Conservation (phyloP, 495 filamentous ascomycete genomes). For the Haplographium delicatum region DNA sequence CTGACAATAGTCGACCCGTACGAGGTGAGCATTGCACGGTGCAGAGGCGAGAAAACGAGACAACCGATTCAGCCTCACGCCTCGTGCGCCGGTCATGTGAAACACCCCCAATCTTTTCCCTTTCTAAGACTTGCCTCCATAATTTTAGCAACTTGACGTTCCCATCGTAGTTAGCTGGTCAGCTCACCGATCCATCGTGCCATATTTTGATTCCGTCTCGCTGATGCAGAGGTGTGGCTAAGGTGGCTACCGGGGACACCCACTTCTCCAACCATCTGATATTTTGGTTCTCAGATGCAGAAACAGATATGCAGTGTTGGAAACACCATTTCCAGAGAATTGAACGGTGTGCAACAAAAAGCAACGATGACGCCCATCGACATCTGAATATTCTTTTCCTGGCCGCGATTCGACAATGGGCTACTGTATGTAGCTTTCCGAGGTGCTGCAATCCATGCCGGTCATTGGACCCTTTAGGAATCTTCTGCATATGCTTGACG, state of each 20-base stretch:
- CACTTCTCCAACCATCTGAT: conserved; percentile 4
- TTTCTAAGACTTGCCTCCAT: too few species aligned
- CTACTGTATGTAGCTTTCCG: conserved; percentile 4
- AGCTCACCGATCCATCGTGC: conserved; percentile 1
- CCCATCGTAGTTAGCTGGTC: conserved; percentile 4
- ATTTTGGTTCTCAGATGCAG: not conserved
- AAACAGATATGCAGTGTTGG: not conserved
- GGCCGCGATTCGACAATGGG: conserved; percentile 21
- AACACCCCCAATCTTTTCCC: conserved; percentile 9
- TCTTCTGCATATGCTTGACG: conserved; percentile 10
- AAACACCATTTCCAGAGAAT: conserved; percentile 6
- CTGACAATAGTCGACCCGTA: too few species aligned
- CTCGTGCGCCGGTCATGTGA: conserved; percentile 14
- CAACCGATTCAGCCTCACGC: conserved; percentile 17
- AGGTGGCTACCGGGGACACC: not conserved
- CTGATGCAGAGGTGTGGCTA: conserved; percentile 5
- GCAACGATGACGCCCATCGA: conserved; percentile 3
- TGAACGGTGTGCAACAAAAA: conserved; percentile 12
- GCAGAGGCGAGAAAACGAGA: conserved; percentile 12
- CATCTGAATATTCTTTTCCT: not conserved
- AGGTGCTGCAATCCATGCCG: conserved; percentile 8
- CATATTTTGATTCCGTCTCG: conserved; percentile 6
- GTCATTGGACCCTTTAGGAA: conserved; percentile 12
- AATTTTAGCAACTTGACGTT: not conserved
- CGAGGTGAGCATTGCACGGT: too few species aligned